Evolutionary conservation across 305 asterid genomes (phyloP), one percentile per base, ranked within the genome.

Genomic region (Solanum chacoense): DNA sequence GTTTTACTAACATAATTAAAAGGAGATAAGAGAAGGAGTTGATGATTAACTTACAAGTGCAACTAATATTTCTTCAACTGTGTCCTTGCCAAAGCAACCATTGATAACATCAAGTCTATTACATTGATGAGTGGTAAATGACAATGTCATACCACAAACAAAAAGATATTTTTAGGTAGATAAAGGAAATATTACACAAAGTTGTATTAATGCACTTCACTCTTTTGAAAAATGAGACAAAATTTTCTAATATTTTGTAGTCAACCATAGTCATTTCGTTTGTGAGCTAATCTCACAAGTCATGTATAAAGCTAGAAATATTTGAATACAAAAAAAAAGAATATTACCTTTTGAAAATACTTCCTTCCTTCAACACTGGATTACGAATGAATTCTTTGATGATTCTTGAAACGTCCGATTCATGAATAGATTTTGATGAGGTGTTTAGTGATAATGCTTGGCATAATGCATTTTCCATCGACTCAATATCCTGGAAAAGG

Each of bases 61-160:
- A 11, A 24, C 16, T 29, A 90, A 11, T 36, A 90, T 87, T 40
- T 90, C 86, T 88, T 90, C 91, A 37, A 90, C 88, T 5, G 91
- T 84, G 13, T n/a, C 86, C 71, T 69, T 87, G 14, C 86, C 80
- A 59, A 89, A 90, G 67, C 90, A 90, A 20, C n/a, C 36, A 37
- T 87, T 84, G 37, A 90, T 87, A 29, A 35, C 24, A 26, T 90
- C 87, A 78, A 75, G 37, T 29, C 90, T 87, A 76, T 55, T 37
- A 29, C n/a, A 7, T 40, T 9, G 26, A 34, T 29, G 72, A 81
- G 18, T 45, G 28, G 3, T 8, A 59, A 59, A 59, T 59, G 26
- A 81, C 29, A 80, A 26, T 80, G 69, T 40, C 85, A 42, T 8
- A 11, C 77, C 24, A 86, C n/a, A 32, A 89, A 80, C 45, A 69